Conservation (phyloP, 208 protist genomes). For the Angomonas deanei region DNA sequence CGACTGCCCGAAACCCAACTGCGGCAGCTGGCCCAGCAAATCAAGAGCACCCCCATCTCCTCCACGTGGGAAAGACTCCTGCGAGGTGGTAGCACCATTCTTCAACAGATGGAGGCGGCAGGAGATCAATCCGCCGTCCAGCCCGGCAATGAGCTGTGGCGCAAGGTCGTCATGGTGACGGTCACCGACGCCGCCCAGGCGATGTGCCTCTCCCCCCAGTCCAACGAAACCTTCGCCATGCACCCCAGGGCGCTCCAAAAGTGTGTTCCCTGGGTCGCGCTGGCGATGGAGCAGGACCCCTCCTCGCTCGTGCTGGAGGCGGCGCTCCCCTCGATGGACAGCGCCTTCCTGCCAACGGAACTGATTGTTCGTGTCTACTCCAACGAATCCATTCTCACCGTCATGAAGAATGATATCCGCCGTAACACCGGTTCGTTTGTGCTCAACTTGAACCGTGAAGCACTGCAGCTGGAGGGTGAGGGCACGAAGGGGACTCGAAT, state of each 20-base stretch:
- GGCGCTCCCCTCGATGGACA: conserved; percentile 40
- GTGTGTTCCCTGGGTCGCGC: conserved; percentile 33
- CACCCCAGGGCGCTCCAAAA: conserved; percentile 32
- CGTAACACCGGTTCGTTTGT: conserved; percentile 39
- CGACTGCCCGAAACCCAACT: conserved; percentile 37
- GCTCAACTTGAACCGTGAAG: conserved; percentile 35
- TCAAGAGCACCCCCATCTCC: conserved; percentile 22
- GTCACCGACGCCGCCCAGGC: conserved; percentile 49
- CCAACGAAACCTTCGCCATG: conserved; percentile 69
- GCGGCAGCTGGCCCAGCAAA: conserved; percentile 31
- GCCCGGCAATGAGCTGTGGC: conserved; percentile 27
- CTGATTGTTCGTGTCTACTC: conserved; percentile 63
- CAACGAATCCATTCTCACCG: conserved; percentile 40
- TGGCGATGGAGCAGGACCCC: conserved; percentile 24
- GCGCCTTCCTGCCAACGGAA: conserved; percentile 48
- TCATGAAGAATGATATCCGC: conserved; percentile 62
- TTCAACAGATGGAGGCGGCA: conserved; percentile 11
- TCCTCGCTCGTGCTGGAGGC: conserved; percentile 49
- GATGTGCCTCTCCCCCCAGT: conserved; percentile 57
- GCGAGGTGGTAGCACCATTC: conserved; percentile 36
- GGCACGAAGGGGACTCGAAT: conserved; percentile 19
- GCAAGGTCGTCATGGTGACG: conserved; percentile 44
- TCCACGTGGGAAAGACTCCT: conserved; percentile 48
- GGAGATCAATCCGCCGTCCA: conserved; percentile 17
- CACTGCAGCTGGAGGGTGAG: conserved; percentile 39